These are phyloP conservation scores for Ceratobasidium sp. DNA, from an alignment of 1,284 basidiomycete species.

Conservation along the genomic window DNA sequence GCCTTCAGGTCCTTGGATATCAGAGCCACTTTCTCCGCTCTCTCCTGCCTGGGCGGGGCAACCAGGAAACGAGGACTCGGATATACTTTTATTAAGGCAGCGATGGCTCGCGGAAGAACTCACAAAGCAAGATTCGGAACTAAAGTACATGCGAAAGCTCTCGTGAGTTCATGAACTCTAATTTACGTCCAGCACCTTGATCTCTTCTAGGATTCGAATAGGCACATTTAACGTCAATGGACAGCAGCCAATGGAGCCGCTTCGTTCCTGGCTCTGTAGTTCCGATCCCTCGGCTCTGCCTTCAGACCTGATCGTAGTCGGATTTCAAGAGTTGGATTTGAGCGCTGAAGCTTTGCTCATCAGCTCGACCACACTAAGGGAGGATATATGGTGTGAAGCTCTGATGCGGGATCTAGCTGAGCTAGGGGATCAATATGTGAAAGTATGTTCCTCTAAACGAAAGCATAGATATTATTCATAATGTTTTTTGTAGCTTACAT, in stretches of 20 bases:
- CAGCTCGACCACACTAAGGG: constrained; percentile 67
- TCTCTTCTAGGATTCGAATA: constrained; percentile 66
- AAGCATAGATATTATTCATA: not conserved
- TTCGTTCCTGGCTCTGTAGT: constrained; percentile 66
- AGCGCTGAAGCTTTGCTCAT: constrained; percentile 81
- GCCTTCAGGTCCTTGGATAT: constrained; percentile 43
- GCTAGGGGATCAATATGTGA: constrained; percentile 72
- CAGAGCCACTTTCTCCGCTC: constrained; percentile 55
- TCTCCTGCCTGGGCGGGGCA: constrained; percentile 73
- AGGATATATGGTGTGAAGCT: constrained; percentile 77
- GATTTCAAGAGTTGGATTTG: constrained; percentile 82
- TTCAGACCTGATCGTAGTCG: constrained; percentile 75
- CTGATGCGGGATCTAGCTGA: constrained; percentile 78
- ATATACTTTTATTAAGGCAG: constrained; percentile 71
- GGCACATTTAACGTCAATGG: constrained; percentile 88
- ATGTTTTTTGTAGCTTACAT: constrained; percentile 67
- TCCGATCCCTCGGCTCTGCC: constrained; percentile 54
- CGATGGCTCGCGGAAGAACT: constrained; percentile 70
- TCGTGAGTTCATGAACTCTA: constrained; percentile 49
- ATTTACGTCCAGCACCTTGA: constrained; percentile 5
- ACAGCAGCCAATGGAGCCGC: constrained; percentile 75
- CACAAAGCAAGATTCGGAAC: constrained; percentile 53
- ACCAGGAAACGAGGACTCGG: constrained; percentile 70
- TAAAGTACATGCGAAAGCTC: constrained; percentile 49
- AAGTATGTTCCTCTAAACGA: constrained; percentile 62